A percentile compares a stretch with the other conserved stretches of the same genome.
phyloP scores from a whole-genome alignment of 108 stramenopile genomes.

The Cyclotella baltica region DNA sequence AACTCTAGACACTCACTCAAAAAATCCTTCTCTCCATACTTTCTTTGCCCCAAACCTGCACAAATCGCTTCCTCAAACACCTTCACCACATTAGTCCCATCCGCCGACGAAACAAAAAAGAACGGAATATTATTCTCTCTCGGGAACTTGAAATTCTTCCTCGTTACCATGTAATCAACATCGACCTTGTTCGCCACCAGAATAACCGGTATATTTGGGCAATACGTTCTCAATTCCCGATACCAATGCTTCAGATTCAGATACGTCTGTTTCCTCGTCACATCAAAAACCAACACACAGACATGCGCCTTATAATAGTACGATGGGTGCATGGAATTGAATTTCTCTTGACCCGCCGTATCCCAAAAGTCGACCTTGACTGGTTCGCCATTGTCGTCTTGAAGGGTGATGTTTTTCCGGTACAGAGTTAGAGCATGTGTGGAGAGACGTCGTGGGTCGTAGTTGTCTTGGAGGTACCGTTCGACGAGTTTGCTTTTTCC shows the following conservation, averaged over 20 bases:
- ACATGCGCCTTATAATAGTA: conserved; percentile 88
- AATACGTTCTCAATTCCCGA: conserved; percentile 72
- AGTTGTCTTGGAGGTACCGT: conserved; percentile 83
- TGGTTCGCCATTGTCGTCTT: conserved; percentile 18
- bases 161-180: conserved; percentile 83
- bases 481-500: conserved; percentile 90
- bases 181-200: conserved; percentile 91
- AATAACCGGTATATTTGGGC: conserved; percentile 73
- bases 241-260: conserved; percentile 82
- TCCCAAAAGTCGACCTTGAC: conserved; percentile 83
- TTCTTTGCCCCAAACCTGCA: conserved; percentile 62
- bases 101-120: conserved; percentile 85
- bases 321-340: conserved; percentile 84
- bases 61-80: conserved; percentile 73
- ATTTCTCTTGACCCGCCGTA: conserved; percentile 90
- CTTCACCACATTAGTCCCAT: conserved; percentile 89
- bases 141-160: conserved; percentile 86
- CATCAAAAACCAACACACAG: conserved; percentile 82
- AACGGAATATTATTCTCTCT: conserved; percentile 77
- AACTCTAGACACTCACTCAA: conserved; percentile 70
- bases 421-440: conserved; percentile 86
- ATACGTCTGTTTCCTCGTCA: conserved; percentile 78
- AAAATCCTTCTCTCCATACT: conserved; percentile 68
- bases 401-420: conserved; percentile 59
- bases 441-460: conserved; percentile 80